Evolutionary conservation across 176 grass and related monocot genomes (phyloP).

Genomic region (Cocos nucifera): DNA sequence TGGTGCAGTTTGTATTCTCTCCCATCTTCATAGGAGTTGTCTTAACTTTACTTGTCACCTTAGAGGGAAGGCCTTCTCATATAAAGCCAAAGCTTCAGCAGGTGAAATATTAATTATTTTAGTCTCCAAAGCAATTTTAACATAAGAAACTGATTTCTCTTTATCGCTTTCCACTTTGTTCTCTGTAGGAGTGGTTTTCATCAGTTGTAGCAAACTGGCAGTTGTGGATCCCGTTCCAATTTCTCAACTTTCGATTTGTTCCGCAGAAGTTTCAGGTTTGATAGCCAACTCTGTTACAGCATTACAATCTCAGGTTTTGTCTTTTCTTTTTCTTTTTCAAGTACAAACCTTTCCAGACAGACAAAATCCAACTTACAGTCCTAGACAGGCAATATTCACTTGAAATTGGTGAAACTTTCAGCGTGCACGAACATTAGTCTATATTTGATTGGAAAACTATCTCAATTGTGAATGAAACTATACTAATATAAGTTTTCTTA

Average conservation of each 20-base stretch:
- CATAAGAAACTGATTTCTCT: background rate
- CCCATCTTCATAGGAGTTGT: conserved; percentile 86
- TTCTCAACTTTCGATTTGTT: conserved; percentile 86
- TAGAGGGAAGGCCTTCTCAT: conserved; percentile 71
- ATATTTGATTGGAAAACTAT: too few species aligned
- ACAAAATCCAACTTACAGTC: too few species aligned
- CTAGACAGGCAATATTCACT: too few species aligned
- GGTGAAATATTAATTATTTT: conserved; percentile 27
- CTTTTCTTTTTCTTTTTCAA: background rate
- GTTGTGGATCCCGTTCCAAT: conserved; percentile 94
- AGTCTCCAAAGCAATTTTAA: background rate
- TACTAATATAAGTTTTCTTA: too few species aligned
- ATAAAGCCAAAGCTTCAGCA: conserved; percentile 85
- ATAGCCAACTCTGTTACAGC: background rate
- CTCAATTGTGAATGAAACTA: too few species aligned
- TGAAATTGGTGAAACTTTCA: too few species aligned
- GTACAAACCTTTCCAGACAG: too few species aligned
- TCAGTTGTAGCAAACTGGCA: conserved; percentile 81
- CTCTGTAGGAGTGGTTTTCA: conserved; percentile 65
- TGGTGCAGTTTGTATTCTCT: conserved; percentile 67
- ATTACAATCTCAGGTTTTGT: background rate
- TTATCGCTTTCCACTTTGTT: conserved; percentile 7
- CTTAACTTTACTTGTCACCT: conserved; percentile 61
- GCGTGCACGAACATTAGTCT: too few species aligned
- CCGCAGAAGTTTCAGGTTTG: conserved; percentile 85